Base-by-base conservation (phyloP, 2,329 filamentous ascomycete species). In the Alternaria sp. region DNA sequence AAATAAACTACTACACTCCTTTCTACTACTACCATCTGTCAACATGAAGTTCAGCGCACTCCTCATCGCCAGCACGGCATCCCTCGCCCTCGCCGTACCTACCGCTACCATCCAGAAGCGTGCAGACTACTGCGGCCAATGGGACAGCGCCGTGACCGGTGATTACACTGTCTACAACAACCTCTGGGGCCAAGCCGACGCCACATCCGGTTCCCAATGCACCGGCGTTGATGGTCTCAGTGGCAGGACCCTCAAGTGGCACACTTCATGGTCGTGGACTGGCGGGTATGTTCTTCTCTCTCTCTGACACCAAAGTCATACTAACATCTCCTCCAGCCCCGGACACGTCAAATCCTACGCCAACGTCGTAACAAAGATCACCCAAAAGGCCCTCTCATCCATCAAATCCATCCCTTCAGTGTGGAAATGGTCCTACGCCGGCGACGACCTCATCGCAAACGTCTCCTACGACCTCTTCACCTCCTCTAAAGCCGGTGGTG, bases 381-480 rank as follows among this genome's bases (percentile, higher is more conserved):
- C 68, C 37, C 69, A 75, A 15, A 75, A 75, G 30, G 68, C 75
- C 12, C 64, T 83, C 25, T 76, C 74, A 12, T 63, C 68, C 25
- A 75, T 86, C 69, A 76, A 66, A 20, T 82, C 80, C 37, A 79
- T 87, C 41, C 72, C 80, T 21, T 80, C 84, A 5, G 79, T 75
- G 23, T 86, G 82, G 82, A 71, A 78, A 18, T 87, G 83, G 83
- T 75, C 63, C 33, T 88, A 89, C 78, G 82, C 81, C 28, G 85
- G 83, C 63, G 80, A 76, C 55, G 65, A 63, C 60, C 75, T 89
- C 53, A 79, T 87, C 33, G 86, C 87, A 56, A 84, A 90, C 71
- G 88, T 90, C 15, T 82, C 87, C 14, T 90, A 88, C 71, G 87
- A 90, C 73, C 77, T 90, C 55, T 90, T 90, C 79, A 87, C 87